A percentile compares a stretch with the other conserved stretches of the same genome.
These are phyloP conservation scores for Leonotis leonurus DNA, from an alignment of 257 asterid species.

Conservation along the genomic window DNA sequence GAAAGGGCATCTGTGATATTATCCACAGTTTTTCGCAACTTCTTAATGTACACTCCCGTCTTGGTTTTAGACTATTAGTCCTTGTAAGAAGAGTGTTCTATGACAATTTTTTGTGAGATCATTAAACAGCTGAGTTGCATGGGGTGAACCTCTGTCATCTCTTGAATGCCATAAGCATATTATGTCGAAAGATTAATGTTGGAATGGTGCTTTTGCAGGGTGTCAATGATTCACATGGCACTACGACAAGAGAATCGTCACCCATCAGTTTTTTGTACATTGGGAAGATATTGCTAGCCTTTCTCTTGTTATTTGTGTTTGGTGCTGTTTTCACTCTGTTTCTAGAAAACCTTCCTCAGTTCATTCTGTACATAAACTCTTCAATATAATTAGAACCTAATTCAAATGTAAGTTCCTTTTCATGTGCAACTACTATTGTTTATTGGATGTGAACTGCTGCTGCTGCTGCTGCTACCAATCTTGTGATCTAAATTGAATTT, in stretches of 20 bases:
- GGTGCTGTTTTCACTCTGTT: slow-evolving; percentile 64
- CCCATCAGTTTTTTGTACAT: slow-evolving; percentile 34
- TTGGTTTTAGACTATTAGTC: not conserved
- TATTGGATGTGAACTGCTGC: not conserved
- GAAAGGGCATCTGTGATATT: too few species aligned
- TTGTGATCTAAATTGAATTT: not conserved
- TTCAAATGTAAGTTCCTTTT: not conserved
- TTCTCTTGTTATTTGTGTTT: slow-evolving; percentile 50
- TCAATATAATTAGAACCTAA: slow-evolving; percentile 1
- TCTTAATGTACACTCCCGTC: not conserved
- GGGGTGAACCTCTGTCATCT: too few species aligned
- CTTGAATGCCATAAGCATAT: not conserved
- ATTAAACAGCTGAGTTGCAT: too few species aligned
- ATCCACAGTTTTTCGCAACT: too few species aligned
- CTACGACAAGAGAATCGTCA: slow-evolving; percentile 12
- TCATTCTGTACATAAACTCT: slow-evolving; percentile 40
- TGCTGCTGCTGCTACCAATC: not conserved
- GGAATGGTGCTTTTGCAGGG: slow-evolving; percentile 32
- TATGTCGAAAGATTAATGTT: not conserved
- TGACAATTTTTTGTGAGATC: too few species aligned
- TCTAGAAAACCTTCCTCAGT: slow-evolving; percentile 71
- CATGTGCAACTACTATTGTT: not conserved
- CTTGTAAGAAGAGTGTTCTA: not conserved
- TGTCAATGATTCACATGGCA: slow-evolving; percentile 15
- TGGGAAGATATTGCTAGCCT: slow-evolving; percentile 63